Percentiles rank a stretch among this genome's conserved stretches.
These are phyloP conservation scores for Lobosporangium transversale DNA, from an alignment of 192 early-diverging fungal genomes.

Conservation along the genomic window DNA sequence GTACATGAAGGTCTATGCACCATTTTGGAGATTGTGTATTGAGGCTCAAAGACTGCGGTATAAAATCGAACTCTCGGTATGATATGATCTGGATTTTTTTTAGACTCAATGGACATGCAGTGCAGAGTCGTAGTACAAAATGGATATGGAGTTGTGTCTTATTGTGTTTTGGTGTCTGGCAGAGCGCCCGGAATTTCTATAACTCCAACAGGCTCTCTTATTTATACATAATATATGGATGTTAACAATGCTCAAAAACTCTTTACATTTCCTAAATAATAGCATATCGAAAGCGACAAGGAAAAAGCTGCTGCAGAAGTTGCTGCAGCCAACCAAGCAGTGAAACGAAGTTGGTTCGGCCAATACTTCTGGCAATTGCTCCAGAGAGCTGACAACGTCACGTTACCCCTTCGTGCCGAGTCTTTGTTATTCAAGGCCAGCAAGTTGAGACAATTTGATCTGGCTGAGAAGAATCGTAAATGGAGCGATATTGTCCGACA, in stretches of 20 bases:
- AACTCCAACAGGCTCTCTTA: too few species aligned
- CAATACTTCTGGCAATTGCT: conserved; percentile 13
- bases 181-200: too few species aligned
- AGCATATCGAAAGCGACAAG: conserved; percentile 28
- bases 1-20: conserved; percentile 54
- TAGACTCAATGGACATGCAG: too few species aligned
- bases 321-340: not conserved
- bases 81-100: not conserved
- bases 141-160: too few species aligned
- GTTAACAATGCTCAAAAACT: too few species aligned
- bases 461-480: conserved; percentile 44
- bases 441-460: conserved; percentile 34
- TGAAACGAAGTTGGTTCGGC: conserved; percentile 1
- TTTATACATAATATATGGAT: too few species aligned
- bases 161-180: too few species aligned
- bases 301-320: conserved; percentile 25
- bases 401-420: conserved; percentile 44
- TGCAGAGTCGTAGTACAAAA: too few species aligned
- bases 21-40: conserved; percentile 55
- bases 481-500: conserved; percentile 53
- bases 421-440: conserved; percentile 50
- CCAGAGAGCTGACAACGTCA: conserved; percentile 25
- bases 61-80: conserved; percentile 52
- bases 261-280: too few species aligned
- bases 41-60: conserved; percentile 49